Evolutionary conservation across 1,284 basidiomycete genomes (phyloP).

Genomic region (Microbotryomycetes sp.): DNA sequence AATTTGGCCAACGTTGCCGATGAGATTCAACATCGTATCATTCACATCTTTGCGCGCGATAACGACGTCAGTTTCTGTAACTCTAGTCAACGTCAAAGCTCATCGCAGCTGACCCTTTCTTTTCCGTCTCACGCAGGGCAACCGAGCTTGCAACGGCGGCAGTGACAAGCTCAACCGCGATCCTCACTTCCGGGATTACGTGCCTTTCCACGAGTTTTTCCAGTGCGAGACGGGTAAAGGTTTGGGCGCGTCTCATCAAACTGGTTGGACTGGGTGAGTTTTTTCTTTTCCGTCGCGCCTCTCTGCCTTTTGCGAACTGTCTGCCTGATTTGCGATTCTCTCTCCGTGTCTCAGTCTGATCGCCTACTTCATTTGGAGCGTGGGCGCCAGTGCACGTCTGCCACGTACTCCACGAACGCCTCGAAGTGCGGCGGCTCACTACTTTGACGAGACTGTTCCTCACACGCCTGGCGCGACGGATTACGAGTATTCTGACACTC

Average conservation of each 20-base stretch:
- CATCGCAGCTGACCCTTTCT: not conserved
- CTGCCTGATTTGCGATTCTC: slow-evolving; percentile 54
- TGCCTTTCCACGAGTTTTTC: slow-evolving; percentile 97
- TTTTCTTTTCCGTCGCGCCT: not conserved
- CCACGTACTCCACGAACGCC: slow-evolving; percentile 56
- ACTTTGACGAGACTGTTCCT: slow-evolving; percentile 66
- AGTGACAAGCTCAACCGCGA: slow-evolving; percentile 79
- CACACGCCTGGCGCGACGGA: slow-evolving; percentile 25
- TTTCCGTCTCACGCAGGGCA: slow-evolving; percentile 53
- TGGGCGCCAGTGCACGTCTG: slow-evolving; percentile 37
- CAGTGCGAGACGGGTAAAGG: slow-evolving; percentile 87
- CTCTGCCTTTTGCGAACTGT: slow-evolving; percentile 2
- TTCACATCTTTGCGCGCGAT: slow-evolving; percentile 92
- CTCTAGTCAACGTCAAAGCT: not conserved
- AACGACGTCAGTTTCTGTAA: slow-evolving; percentile 14
- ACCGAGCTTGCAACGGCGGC: slow-evolving; percentile 84
- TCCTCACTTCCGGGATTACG: slow-evolving; percentile 93
- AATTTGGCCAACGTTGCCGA: slow-evolving; percentile 86
- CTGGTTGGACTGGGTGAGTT: slow-evolving; percentile 59
- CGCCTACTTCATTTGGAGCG: slow-evolving; percentile 75
- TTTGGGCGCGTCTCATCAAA: slow-evolving; percentile 93
- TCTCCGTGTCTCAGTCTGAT: slow-evolving; percentile 52
- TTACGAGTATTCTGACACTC: slow-evolving; percentile 22
- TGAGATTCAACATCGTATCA: slow-evolving; percentile 94
- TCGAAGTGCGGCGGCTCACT: slow-evolving; percentile 76